Conservation (phyloP, 495 filamentous ascomycete genomes). For the Hypoxylon rickii region DNA sequence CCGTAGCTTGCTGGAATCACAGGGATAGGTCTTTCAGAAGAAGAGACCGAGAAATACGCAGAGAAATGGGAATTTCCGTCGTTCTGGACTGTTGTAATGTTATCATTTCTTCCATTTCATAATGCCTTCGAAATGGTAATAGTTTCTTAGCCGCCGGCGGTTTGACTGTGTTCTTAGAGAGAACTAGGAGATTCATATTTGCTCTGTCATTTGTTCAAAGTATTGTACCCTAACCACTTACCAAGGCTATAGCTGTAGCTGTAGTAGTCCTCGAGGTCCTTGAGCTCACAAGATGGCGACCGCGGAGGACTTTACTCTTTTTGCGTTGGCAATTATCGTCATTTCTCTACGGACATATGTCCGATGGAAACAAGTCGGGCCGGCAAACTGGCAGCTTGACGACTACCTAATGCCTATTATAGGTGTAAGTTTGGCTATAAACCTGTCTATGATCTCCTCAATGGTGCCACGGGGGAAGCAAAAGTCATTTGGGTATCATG, state of each 20-base stretch:
- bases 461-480: not conserved
- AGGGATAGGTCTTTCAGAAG: not conserved
- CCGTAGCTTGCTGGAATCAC: not conserved
- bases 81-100: no score
- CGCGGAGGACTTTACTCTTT: constrained; percentile 56
- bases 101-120: no score
- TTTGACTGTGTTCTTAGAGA: no score
- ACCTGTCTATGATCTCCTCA: not conserved
- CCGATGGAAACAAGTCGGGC: constrained; percentile 56
- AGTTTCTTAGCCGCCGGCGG: no score
- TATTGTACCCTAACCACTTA: not conserved
- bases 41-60: no score
- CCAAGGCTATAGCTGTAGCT: not conserved
- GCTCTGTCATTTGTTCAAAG: no score
- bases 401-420: constrained; percentile 66
- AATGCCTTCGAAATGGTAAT: no score
- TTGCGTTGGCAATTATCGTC: constrained; percentile 53
- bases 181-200: no score
- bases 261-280: not conserved
- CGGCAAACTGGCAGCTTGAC: constrained; percentile 56
- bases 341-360: constrained; percentile 56
- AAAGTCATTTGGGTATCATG: not conserved
- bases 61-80: no score
- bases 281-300: not conserved
- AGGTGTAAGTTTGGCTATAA: constrained; percentile 44